Evolutionary conservation across 768 basidiomycete species (phyloP), one percentile per base, ranked within the genome.

Genomic region (Tubosaeta sp.): DNA sequence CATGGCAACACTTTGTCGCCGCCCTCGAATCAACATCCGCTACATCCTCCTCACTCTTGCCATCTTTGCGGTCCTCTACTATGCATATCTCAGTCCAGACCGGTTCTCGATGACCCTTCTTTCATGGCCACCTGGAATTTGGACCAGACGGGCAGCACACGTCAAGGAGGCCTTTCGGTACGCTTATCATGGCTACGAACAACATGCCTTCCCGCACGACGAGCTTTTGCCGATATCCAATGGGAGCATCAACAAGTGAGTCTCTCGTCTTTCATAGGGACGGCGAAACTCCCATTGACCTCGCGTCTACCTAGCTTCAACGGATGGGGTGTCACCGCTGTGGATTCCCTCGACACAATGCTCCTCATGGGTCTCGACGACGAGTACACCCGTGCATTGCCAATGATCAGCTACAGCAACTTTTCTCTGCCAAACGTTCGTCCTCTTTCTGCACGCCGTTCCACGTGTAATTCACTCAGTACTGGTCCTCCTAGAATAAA

Each of bases 281-380:
- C 27, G 27, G 27, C 27, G 27, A 8, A n/a, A 12, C 35, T 19
- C 14, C 36, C 30, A 27, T 32, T 57, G 39, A 61, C 30, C 4
- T 51, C 42, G 6, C 32, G 12, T 31, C 2, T n/a, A 4, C 6
- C 30, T 21, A 89, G 87, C 48, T 86, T 88, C 65, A 90, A 90
- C 60, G 86, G 84, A 11, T 90, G 88, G 88, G 84, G 83, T 25
- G 75, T 87, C 6, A 86, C 87, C 9, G 71, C 82, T 22, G 77
- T 90, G 44, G 94, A 96, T 62, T 82, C 89, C 1, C 74, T 96
- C 21, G 91, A 94, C 60, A 90, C 90, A 1, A 83, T 95, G 76
- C 71, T 87, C 19, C 71, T 97, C 27, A 86, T 94, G 82, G 88
- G 76, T 4, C 71, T 94, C 5, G 65, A 82, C 22, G 77, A 81